phyloP scores from a whole-genome alignment of 768 basidiomycete genomes.

The Suillus cothurnatus region DNA sequence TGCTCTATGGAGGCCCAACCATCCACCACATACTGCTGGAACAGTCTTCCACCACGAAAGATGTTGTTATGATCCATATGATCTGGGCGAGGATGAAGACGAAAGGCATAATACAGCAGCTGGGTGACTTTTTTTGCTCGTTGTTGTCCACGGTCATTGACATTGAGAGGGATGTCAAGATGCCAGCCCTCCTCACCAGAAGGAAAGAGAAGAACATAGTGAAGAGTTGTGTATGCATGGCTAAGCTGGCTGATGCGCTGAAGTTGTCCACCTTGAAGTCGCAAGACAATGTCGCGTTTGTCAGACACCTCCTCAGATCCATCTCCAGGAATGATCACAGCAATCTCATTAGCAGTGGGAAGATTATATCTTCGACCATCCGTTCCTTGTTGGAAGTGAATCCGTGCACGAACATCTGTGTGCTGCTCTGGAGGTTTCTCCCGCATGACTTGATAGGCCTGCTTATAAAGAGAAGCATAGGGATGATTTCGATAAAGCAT shows the following conservation, averaged over 20 bases:
- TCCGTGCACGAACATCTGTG: conserved; percentile 8
- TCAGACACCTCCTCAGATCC: too few relatives aligned
- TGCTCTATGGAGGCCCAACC: too few relatives aligned
- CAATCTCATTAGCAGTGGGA: conserved; percentile 45
- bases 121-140: conserved; percentile 29
- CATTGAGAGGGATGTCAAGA: conserved; percentile 22
- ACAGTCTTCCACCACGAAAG: too few relatives aligned
- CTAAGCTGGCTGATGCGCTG: conserved; percentile 36
- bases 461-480: conserved; percentile 33
- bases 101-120: conserved; percentile 29
- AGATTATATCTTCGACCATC: conserved; percentile 45
- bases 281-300: conserved; percentile 44
- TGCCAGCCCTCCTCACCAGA: conserved; percentile 42
- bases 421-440: conserved; percentile 21
- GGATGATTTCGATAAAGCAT: conserved; percentile 23
- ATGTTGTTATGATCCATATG: too few relatives aligned
- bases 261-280: conserved; percentile 21
- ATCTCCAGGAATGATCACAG: conserved; percentile 44
- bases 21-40: too few relatives aligned
- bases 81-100: too few relatives aligned
- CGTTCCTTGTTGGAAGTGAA: conserved; percentile 12
- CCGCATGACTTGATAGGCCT: conserved; percentile 36
- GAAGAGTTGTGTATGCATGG: conserved; percentile 39
- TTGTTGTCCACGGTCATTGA: not conserved
- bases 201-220: conserved; percentile 49